Evolutionary conservation across 208 protist genomes (phyloP).

Genomic region (Herpetomonas samuelpessoai): DNA sequence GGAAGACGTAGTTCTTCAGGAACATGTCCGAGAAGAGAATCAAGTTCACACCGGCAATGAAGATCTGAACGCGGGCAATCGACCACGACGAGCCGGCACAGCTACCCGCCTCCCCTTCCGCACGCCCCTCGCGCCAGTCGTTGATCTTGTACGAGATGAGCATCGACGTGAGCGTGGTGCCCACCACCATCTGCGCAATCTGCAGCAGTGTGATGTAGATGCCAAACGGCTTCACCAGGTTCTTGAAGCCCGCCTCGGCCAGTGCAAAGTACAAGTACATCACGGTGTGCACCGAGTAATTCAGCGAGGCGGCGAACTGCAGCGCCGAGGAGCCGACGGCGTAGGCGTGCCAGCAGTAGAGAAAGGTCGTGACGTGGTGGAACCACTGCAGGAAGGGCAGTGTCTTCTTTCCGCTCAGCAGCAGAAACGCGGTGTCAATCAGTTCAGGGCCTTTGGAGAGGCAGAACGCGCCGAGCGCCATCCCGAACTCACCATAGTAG

Average conservation of each 20-base stretch:
- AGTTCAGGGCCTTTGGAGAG: constrained; percentile 86
- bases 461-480: constrained; percentile 75
- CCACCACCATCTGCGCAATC: constrained; percentile 90
- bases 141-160: constrained; percentile 42
- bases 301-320: constrained; percentile 86
- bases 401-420: constrained; percentile 58
- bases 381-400: constrained; percentile 88
- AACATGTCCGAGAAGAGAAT: constrained; percentile 91
- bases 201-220: constrained; percentile 85
- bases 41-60: constrained; percentile 90
- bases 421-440: constrained; percentile 79
- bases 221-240: constrained; percentile 62
- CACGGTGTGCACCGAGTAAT: constrained; percentile 93
- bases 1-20: constrained; percentile 65
- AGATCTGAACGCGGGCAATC: constrained; percentile 69
- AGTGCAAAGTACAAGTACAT: constrained; percentile 95
- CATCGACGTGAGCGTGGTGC: constrained; percentile 34
- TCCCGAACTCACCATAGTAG: constrained; percentile 57
- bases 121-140: constrained; percentile 13
- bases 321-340: constrained; percentile 44
- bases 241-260: constrained; percentile 51
- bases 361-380: constrained; percentile 89
- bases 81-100: constrained; percentile 51
- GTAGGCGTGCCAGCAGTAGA: constrained; percentile 91
- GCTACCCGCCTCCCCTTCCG: constrained; percentile 21